Percentiles rank a stretch among this genome's conserved stretches.
Evolutionary conservation across 495 filamentous ascomycete species (phyloP).

Genomic region (Hypoxylon intermedium): DNA sequence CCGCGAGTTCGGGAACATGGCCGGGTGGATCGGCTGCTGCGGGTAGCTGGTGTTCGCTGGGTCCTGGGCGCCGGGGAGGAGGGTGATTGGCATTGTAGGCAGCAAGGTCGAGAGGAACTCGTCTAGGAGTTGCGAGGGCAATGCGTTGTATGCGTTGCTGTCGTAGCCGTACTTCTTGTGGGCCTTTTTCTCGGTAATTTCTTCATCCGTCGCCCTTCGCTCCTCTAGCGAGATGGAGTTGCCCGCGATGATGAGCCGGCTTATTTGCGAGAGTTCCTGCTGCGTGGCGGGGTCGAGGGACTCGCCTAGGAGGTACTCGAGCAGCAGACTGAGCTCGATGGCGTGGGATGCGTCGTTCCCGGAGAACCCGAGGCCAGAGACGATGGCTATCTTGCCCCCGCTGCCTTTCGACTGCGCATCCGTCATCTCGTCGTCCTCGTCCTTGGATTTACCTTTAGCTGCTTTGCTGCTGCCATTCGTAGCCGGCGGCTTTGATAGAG

Average conservation of each 20-base stretch:
- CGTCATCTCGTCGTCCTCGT: slow-evolving; percentile 54
- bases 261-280: slow-evolving; percentile 70
- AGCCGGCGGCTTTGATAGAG: slow-evolving; percentile 48
- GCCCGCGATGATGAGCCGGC: slow-evolving; percentile 87
- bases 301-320: slow-evolving; percentile 90
- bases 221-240: slow-evolving; percentile 72
- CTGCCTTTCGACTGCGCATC: slow-evolving; percentile 44
- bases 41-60: slow-evolving; percentile 82
- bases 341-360: slow-evolving; percentile 72
- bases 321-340: slow-evolving; percentile 75
- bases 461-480: slow-evolving; percentile 28
- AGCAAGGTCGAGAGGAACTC: slow-evolving; percentile 80
- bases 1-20: slow-evolving; percentile 84
- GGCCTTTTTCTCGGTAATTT: slow-evolving; percentile 43
- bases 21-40: slow-evolving; percentile 82
- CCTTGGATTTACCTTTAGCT: slow-evolving; percentile 38
- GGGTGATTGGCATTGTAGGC: slow-evolving; percentile 79
- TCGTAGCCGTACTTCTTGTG: slow-evolving; percentile 95
- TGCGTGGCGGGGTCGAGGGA: slow-evolving; percentile 64
- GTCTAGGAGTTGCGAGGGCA: slow-evolving; percentile 83
- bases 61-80: slow-evolving; percentile 77
- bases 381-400: slow-evolving; percentile 78
- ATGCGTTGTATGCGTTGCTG: slow-evolving; percentile 80
- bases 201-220: slow-evolving; percentile 43
- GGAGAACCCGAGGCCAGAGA: slow-evolving; percentile 85